Percentiles rank a stretch among this genome's conserved stretches.
Conservation (phyloP, 2,329 filamentous ascomycete genomes). For the Nemania abortiva region DNA sequence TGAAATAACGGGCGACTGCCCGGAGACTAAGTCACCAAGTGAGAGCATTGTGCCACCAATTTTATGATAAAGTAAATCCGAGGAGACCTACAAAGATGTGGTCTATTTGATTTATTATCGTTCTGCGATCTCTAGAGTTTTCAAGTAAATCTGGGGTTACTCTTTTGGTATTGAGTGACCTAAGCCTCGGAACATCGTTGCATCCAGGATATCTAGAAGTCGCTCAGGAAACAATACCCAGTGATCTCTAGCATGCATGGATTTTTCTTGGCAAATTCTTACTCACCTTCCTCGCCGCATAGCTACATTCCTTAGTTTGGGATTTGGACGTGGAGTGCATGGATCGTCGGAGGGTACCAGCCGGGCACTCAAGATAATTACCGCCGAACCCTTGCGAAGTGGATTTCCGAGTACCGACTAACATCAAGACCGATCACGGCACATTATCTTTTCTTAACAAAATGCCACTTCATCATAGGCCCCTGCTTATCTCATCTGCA, state of each 20-base stretch:
- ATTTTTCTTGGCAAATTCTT: background rate
- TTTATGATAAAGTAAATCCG: background rate
- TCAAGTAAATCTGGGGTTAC: background rate
- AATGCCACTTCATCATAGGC: background rate
- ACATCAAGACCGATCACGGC: background rate
- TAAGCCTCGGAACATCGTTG: background rate
- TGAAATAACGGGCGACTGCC: conserved; percentile 12
- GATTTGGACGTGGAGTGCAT: background rate
- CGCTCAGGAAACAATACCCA: background rate
- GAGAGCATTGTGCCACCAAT: conserved; percentile 20
- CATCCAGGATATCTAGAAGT: background rate
- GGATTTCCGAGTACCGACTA: background rate
- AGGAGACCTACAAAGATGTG: background rate
- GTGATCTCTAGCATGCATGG: background rate
- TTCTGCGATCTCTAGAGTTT: background rate
- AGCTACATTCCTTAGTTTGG: background rate
- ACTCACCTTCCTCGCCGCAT: background rate
- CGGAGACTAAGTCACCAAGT: conserved; percentile 1
- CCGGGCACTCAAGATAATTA: background rate
- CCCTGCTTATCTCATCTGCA: background rate
- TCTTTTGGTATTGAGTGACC: conserved; percentile 7
- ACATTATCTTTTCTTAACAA: too few species aligned
- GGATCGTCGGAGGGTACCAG: background rate
- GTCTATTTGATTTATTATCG: background rate
- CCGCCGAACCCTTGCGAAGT: too few species aligned